Percentiles rank a stretch among this genome's conserved stretches.
phyloP scores from a whole-genome alignment of 2,329 filamentous ascomycete species.

The Sporothrix brunneoviolacea region DNA sequence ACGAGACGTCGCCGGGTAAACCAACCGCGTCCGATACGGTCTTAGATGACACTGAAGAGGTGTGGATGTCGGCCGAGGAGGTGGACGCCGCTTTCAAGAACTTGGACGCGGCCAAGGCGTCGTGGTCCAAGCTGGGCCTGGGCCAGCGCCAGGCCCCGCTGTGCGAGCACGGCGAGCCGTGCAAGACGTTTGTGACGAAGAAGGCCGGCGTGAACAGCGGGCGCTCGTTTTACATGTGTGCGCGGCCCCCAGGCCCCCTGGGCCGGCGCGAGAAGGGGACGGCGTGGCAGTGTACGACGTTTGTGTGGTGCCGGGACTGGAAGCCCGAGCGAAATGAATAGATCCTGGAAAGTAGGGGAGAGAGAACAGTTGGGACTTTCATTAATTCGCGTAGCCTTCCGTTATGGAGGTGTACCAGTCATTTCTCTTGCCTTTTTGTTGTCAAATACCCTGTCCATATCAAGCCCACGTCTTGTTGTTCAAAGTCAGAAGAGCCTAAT shows the following conservation, averaged over 20 bases:
- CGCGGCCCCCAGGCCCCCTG: slow-evolving; percentile 72
- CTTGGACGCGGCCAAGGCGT: slow-evolving; percentile 70
- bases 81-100: slow-evolving; percentile 60
- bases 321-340: slow-evolving; percentile 26
- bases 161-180: slow-evolving; percentile 86
- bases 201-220: slow-evolving; percentile 81
- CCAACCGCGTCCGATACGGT: background rate
- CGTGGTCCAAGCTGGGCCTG: slow-evolving; percentile 77
- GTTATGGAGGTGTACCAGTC: too few relatives aligned
- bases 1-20: too few relatives aligned
- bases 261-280: slow-evolving; percentile 79
- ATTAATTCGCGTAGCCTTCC: too few relatives aligned
- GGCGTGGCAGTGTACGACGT: slow-evolving; percentile 82
- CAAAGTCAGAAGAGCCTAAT: too few relatives aligned
- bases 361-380: too few relatives aligned
- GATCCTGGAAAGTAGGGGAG: too few relatives aligned
- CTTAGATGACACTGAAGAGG: too few relatives aligned
- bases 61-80: slow-evolving; percentile 27
- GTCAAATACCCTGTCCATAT: too few relatives aligned
- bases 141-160: slow-evolving; percentile 52
- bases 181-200: slow-evolving; percentile 76
- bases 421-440: too few relatives aligned
- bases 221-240: slow-evolving; percentile 57
- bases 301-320: slow-evolving; percentile 64
- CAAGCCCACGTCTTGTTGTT: too few relatives aligned